phyloP scores from a whole-genome alignment of 2,329 filamentous ascomycete species.

The Teratosphaeria nubilosa region DNA sequence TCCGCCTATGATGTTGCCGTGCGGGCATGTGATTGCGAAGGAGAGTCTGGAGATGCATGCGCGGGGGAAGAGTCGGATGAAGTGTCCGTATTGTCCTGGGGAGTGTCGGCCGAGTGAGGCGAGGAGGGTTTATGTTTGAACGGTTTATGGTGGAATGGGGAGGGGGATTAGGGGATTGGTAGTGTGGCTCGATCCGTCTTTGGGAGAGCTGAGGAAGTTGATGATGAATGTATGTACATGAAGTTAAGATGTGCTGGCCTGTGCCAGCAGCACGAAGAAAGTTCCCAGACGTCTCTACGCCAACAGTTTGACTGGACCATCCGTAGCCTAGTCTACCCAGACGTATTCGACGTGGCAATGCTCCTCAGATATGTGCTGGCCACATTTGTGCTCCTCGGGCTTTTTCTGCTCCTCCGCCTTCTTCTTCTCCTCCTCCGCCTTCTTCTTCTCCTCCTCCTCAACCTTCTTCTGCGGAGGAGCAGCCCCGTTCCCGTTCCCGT shows the following conservation, averaged over 20 bases:
- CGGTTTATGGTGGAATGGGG: neutral
- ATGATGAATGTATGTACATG: neutral
- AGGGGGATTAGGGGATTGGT: too few relatives aligned
- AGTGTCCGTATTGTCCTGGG: constrained; percentile 89
- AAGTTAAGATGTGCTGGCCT: neutral
- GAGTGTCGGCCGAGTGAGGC: constrained; percentile 74
- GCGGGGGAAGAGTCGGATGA: constrained; percentile 65
- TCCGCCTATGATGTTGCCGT: constrained; percentile 93
- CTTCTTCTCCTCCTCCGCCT: neutral
- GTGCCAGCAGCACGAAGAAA: neutral
- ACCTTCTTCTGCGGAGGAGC: neutral
- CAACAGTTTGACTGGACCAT: too few relatives aligned
- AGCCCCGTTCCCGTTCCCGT: neutral
- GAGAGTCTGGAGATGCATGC: constrained; percentile 72
- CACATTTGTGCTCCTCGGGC: neutral
- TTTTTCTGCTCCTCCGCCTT: neutral
- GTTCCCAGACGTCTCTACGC: neutral
- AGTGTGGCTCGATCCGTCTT: too few relatives aligned
- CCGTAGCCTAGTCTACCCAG: constrained; percentile 9
- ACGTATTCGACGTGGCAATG: constrained; percentile 14
- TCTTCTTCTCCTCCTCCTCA: neutral
- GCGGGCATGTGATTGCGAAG: constrained; percentile 83
- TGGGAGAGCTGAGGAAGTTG: neutral
- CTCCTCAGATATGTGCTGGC: neutral
- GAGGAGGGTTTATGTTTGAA: constrained; percentile 46